phyloP scores from a whole-genome alignment of 345 rosid species.

The Eutrema japonicum region DNA sequence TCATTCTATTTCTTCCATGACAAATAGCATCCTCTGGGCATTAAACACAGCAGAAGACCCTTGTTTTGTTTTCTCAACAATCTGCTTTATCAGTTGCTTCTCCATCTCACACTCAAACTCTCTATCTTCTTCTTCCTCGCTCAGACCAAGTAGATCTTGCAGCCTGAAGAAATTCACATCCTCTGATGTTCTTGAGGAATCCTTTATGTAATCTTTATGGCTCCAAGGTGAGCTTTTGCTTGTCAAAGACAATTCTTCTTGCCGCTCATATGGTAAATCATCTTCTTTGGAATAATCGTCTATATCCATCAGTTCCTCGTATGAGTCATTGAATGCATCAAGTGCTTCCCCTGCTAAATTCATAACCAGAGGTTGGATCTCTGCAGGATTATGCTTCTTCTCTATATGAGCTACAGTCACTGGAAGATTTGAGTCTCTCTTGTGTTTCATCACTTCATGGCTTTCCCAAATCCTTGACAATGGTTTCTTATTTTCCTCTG shows the following conservation, averaged over 20 bases:
- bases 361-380: constrained; percentile 63
- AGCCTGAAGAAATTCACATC: constrained; percentile 17
- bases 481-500: constrained; percentile 43
- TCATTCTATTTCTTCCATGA: constrained; percentile 46
- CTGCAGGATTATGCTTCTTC: constrained; percentile 16
- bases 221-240: constrained; percentile 42
- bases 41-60: constrained; percentile 70
- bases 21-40: constrained; percentile 60
- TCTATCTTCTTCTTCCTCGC: constrained; percentile 43
- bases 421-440: constrained; percentile 29
- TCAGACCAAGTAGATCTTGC: constrained; percentile 42
- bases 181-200: constrained; percentile 31
- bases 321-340: constrained; percentile 67
- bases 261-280: constrained; percentile 32
- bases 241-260: constrained; percentile 26
- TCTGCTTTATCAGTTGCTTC: constrained; percentile 70
- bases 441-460: constrained; percentile 34
- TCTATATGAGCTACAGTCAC: not conserved
- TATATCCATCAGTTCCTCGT: constrained; percentile 63
- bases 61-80: constrained; percentile 76
- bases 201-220: constrained; percentile 19
- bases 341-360: constrained; percentile 70
- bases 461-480: constrained; percentile 39
- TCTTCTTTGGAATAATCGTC: constrained; percentile 56
- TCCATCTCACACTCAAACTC: constrained; percentile 61